phyloP scores from a whole-genome alignment of 352 stramenopile species.

The Phytopythium montanum region DNA sequence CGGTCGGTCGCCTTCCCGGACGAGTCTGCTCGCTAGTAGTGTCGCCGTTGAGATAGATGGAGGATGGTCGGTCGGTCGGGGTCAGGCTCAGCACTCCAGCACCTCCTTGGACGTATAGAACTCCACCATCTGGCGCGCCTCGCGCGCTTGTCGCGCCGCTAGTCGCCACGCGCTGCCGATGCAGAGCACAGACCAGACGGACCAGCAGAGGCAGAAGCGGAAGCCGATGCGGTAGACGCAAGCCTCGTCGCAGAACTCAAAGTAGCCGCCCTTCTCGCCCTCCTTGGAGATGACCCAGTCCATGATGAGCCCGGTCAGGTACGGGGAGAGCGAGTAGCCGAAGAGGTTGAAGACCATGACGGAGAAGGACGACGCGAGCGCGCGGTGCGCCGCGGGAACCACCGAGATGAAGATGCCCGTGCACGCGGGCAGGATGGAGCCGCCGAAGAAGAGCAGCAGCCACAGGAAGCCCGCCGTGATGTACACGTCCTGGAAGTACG shows the following conservation, averaged over 20 bases:
- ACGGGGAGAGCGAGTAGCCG: constrained; percentile 74
- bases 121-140: constrained; percentile 50
- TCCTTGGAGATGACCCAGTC: constrained; percentile 71
- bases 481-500: constrained; percentile 79
- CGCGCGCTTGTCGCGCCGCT: constrained; percentile 45
- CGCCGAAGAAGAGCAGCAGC: constrained; percentile 81
- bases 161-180: constrained; percentile 56
- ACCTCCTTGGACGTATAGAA: constrained; percentile 42
- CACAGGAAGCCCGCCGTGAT: constrained; percentile 71
- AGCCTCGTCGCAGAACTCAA: constrained; percentile 72
- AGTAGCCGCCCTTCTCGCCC: constrained; percentile 55
- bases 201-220: constrained; percentile 81
- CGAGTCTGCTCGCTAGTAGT: constrained; percentile 4
- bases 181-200: constrained; percentile 72
- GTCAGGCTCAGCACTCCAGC: constrained; percentile 18
- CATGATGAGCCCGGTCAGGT: constrained; percentile 78
- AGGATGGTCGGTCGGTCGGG: no score
- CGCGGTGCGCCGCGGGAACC: constrained; percentile 66
- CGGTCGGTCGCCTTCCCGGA: background rate
- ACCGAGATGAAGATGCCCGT: constrained; percentile 86
- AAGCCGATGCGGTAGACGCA: constrained; percentile 80
- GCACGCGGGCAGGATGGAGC: constrained; percentile 73
- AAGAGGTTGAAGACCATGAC: constrained; percentile 86
- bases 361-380: constrained; percentile 73
- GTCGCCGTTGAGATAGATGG: no score